phyloP scores from a whole-genome alignment of 2,329 filamentous ascomycete species.

The Colletotrichum karsti region DNA sequence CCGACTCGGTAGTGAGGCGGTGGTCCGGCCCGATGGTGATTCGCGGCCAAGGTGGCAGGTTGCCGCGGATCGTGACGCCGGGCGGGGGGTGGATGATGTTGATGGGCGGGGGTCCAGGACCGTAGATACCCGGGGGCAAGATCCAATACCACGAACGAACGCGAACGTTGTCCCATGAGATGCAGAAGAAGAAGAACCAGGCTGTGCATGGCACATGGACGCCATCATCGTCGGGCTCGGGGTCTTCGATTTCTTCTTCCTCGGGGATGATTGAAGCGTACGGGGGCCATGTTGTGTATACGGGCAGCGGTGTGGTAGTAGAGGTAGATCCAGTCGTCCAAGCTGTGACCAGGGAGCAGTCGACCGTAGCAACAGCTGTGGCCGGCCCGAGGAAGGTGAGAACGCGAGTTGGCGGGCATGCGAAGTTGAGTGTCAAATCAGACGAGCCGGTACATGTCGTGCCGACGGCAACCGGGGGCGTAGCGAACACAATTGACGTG shows the following conservation, averaged over 20 bases:
- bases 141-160: constrained; percentile 7
- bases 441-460: neutral
- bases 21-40: neutral
- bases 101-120: constrained; percentile 24
- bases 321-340: neutral
- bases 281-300: constrained; percentile 1
- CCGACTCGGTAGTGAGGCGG: neutral
- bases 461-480: neutral
- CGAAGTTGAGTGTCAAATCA: neutral
- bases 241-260: constrained; percentile 13
- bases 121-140: constrained; percentile 29
- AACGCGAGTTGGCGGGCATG: neutral
- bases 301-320: constrained; percentile 21
- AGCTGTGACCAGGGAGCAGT: neutral
- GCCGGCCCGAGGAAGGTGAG: neutral
- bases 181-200: constrained; percentile 33
- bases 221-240: constrained; percentile 24
- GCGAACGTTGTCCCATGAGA: constrained; percentile 24
- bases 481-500: neutral
- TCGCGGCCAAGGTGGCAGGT: constrained; percentile 30
- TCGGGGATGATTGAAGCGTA: neutral
- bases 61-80: constrained; percentile 19
- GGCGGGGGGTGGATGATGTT: constrained; percentile 17
- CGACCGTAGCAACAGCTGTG: neutral
- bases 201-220: constrained; percentile 25